Evolutionary conservation across 192 early-diverging fungal species (phyloP).

Genomic region (Chytriomyces confervae): DNA sequence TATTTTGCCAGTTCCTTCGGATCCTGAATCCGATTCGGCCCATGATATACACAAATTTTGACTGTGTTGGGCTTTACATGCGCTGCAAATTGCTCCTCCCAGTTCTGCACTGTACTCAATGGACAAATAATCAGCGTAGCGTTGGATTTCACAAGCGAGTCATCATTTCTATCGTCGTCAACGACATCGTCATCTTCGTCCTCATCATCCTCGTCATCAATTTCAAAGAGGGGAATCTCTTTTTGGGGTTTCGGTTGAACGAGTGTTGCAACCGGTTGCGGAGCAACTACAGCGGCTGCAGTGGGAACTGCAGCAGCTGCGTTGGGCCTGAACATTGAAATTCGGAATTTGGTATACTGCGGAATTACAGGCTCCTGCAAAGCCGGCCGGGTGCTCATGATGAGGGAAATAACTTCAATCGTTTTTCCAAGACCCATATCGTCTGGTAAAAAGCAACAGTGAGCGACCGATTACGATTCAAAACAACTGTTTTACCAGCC

Average conservation of each 20-base stretch:
- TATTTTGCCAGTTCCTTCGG: conserved; percentile 56
- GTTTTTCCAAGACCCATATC: conserved; percentile 66
- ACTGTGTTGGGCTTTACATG: conserved; percentile 52
- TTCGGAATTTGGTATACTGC: conserved; percentile 6
- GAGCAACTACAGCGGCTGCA: conserved; percentile 16
- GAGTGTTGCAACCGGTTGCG: conserved; percentile 3
- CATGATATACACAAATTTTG: conserved; percentile 68
- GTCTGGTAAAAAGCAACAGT: conserved; percentile 34
- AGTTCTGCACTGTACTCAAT: conserved; percentile 72
- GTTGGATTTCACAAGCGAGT: not conserved
- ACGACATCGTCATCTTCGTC: conserved; percentile 26
- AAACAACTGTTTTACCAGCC: conserved; percentile 43
- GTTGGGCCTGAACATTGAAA: not conserved
- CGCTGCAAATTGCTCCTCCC: conserved; percentile 70
- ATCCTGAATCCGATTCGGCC: conserved; percentile 51
- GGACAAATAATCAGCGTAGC: conserved; percentile 76
- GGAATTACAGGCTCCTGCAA: not conserved
- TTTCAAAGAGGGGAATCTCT: not conserved
- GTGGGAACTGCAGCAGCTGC: conserved; percentile 14
- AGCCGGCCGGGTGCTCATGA: conserved; percentile 37
- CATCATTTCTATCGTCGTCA: not conserved
- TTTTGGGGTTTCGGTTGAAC: conserved; percentile 20
- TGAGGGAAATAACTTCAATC: conserved; percentile 55
- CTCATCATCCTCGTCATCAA: conserved; percentile 5
- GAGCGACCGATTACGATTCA: not conserved